A percentile compares a stretch with the other conserved stretches of the same genome.
phyloP scores from a whole-genome alignment of 345 rosid genomes.

The Eucalyptus marginata region DNA sequence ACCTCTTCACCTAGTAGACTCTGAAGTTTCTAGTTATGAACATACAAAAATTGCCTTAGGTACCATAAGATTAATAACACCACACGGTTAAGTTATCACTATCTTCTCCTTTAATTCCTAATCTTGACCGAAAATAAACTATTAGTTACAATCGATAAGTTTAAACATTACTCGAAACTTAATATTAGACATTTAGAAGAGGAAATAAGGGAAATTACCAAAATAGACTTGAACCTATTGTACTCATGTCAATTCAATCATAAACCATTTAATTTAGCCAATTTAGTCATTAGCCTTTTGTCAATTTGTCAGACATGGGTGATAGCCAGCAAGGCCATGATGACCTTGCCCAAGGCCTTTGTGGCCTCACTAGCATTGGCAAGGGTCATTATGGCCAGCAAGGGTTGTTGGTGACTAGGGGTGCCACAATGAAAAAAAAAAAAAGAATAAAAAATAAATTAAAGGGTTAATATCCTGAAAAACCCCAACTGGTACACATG shows the following conservation, averaged over 20 bases:
- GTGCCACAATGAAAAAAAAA: no score
- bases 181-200: neutral
- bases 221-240: neutral
- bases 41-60: neutral
- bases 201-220: neutral
- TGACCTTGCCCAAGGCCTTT: no score
- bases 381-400: no score
- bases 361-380: no score
- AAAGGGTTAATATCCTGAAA: no score
- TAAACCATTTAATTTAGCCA: neutral
- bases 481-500: no score
- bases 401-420: no score
- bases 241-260: neutral
- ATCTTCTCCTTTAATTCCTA: neutral
- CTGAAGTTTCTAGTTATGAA: neutral
- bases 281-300: neutral
- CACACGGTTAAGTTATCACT: neutral
- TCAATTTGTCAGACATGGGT: no score
- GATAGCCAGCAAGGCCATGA: no score
- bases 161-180: no score
- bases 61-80: neutral
- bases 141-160: neutral
- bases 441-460: no score
- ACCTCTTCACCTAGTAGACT: neutral
- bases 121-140: neutral